Evolutionary conservation across 164 flowering plant genomes (phyloP), one percentile per base, ranked within the genome.

Genomic region (Nelumbo lutea): DNA sequence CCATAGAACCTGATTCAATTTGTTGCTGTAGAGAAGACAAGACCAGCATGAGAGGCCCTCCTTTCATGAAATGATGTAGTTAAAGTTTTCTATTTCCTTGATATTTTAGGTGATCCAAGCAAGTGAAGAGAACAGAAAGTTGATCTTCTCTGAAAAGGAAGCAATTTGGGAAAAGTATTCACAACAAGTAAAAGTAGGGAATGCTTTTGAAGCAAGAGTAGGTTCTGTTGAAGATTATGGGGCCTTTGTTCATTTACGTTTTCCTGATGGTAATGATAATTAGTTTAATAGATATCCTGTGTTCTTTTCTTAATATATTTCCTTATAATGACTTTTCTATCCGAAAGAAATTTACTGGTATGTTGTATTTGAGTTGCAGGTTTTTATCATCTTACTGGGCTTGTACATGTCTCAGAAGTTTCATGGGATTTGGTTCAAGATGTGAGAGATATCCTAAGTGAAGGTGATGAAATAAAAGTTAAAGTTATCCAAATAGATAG

Each of bases 341-440:
- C 3, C 40, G 40, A 61, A 58, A 52, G 56, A 15, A 58, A 14
- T 13, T 47, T 51, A 65, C 1, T 70, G 50, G 42, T 59, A 45
- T 71, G 38, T 66, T 71, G 52, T 50, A 72, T 61, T 61, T 72
- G 42, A 72, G 58, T 44, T 78, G 77, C 87, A 91, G 98, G 97
- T 51, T 64, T 67, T 9, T 87, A 88, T 83, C 87, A 88, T 83
- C 85, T 94, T 61, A 94, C 95, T 67, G 98, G 97, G 66, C 86
- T 91, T 38, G 90, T 94, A 48, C 98, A 91, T 78, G 79, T 90
- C 59, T 91, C 96, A 1, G 98, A 94, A 83, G 90, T 94, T 71
- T 90, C 98, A 0, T 94, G 98, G 98, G 97, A 94, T 85, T 75
- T 88, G 72, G 88, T 94, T 77, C 95, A 87, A 69, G 96, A 94